These are phyloP conservation scores for Fusarium papillatum DNA, from an alignment of 2,329 filamentous ascomycete species.

Conservation along the genomic window DNA sequence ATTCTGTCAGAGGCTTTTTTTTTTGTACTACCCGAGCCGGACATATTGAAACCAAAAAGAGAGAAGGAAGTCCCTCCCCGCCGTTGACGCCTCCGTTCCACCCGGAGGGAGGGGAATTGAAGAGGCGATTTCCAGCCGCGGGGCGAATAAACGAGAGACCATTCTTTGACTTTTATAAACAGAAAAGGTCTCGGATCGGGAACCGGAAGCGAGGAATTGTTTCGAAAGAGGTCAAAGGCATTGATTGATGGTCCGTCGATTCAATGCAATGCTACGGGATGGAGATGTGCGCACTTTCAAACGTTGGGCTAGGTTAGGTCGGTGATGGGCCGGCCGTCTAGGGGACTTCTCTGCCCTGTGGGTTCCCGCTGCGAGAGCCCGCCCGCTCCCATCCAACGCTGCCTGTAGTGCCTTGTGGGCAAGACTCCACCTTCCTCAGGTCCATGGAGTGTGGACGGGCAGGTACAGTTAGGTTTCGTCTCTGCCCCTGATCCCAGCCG, in stretches of 20 bases:
- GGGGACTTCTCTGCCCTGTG: constrained; percentile 23
- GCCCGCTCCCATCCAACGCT: constrained; percentile 17
- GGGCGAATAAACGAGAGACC: constrained; percentile 9
- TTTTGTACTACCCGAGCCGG: constrained; percentile 12
- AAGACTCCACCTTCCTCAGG: constrained; percentile 10
- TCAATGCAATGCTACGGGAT: background rate
- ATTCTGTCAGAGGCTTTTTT: constrained; percentile 4
- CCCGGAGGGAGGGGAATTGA: constrained; percentile 3
- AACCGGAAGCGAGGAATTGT: constrained; percentile 8
- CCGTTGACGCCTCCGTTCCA: constrained; percentile 28
- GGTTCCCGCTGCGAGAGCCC: constrained; percentile 35
- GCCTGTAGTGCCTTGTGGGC: background rate
- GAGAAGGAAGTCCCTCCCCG: background rate
- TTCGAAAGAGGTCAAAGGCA: constrained; percentile 1
- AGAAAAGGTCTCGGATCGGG: constrained; percentile 6
- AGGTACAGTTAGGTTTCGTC: constrained; percentile 24
- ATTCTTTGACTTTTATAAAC: background rate
- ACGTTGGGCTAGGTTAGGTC: constrained; percentile 6
- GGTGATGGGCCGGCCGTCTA: constrained; percentile 13
- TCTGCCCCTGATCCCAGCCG: constrained; percentile 35
- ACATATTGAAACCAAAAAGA: background rate
- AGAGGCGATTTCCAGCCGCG: constrained; percentile 11
- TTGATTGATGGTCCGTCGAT: constrained; percentile 11
- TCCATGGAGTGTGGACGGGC: background rate
- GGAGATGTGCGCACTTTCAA: constrained; percentile 14